Evolutionary conservation across 164 flowering plant genomes (phyloP).

Genomic region (Cinnamomum chago): DNA sequence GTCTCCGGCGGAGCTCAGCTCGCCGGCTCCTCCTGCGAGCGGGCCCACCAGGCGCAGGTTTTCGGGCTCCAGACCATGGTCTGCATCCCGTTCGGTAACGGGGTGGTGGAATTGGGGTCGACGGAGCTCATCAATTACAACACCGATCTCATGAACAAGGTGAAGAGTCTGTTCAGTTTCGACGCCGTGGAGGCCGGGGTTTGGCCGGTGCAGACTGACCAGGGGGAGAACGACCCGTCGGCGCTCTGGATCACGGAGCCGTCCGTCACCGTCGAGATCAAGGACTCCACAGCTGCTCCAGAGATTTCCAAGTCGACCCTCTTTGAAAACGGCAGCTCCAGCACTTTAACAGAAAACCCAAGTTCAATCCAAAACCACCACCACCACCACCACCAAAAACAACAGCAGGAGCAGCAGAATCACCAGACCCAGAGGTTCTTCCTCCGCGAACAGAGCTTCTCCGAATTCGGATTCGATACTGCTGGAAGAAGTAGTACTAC

Average conservation of each 20-base stretch:
- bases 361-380: conserved; percentile 11
- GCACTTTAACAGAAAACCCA: conserved; percentile 47
- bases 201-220: conserved; percentile 30
- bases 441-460: conserved; percentile 49
- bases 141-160: conserved; percentile 73
- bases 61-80: conserved; percentile 85
- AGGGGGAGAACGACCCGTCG: conserved; percentile 61
- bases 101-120: conserved; percentile 88
- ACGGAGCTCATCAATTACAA: conserved; percentile 58
- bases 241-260: conserved; percentile 72
- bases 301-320: conserved; percentile 21
- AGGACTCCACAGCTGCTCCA: conserved; percentile 21
- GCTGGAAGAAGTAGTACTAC: conserved; percentile 16
- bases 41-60: conserved; percentile 64
- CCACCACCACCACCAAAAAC: background rate
- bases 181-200: conserved; percentile 29
- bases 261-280: conserved; percentile 18
- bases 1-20: conserved; percentile 55
- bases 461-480: conserved; percentile 44
- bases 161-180: conserved; percentile 60
- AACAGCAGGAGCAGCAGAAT: conserved; percentile 22
- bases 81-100: conserved; percentile 62
- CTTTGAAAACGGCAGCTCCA: conserved; percentile 38
- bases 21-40: conserved; percentile 45
- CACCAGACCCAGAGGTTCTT: conserved; percentile 25